Evolutionary conservation across 2,329 filamentous ascomycete genomes (phyloP).

Genomic region (Thermoascus crustaceus): DNA sequence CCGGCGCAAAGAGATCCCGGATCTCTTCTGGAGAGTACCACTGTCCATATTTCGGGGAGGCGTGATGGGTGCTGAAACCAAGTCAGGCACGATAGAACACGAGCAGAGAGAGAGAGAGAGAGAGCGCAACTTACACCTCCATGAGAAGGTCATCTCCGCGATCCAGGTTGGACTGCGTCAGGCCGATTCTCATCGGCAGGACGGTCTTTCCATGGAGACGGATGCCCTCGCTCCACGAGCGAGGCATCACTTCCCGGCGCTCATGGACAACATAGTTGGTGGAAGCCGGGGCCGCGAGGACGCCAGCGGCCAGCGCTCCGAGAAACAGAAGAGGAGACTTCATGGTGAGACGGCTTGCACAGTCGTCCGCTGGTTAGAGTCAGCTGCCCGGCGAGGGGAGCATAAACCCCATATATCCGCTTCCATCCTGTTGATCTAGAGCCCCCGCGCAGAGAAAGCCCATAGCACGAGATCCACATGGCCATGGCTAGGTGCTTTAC

Average conservation of each 20-base stretch:
- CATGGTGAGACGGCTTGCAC: constrained; percentile 11
- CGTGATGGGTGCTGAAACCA: constrained; percentile 27
- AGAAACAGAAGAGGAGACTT: constrained; percentile 16
- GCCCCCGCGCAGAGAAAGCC: too few species aligned
- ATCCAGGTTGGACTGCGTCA: constrained; percentile 20
- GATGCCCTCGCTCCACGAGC: constrained; percentile 19
- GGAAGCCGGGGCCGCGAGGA: constrained; percentile 16
- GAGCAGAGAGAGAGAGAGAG: not conserved
- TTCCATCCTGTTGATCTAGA: too few species aligned
- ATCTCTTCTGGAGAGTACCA: constrained; percentile 25
- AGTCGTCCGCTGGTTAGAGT: too few species aligned
- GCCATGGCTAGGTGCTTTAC: too few species aligned
- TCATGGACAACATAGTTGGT: constrained; percentile 23
- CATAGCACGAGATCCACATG: too few species aligned
- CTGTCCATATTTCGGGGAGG: constrained; percentile 28
- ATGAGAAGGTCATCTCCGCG: constrained; percentile 22
- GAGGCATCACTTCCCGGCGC: constrained; percentile 20
- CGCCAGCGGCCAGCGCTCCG: constrained; percentile 11
- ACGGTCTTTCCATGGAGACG: constrained; percentile 14
- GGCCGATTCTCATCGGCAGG: constrained; percentile 12
- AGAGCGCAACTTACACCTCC: constrained; percentile 19
- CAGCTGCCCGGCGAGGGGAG: too few species aligned
- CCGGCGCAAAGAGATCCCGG: constrained; percentile 29
- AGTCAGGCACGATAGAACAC: constrained; percentile 1
- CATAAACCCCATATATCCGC: too few species aligned